These are phyloP conservation scores for Microthlaspi erraticum DNA, from an alignment of 345 rosid species.

Conservation along the genomic window DNA sequence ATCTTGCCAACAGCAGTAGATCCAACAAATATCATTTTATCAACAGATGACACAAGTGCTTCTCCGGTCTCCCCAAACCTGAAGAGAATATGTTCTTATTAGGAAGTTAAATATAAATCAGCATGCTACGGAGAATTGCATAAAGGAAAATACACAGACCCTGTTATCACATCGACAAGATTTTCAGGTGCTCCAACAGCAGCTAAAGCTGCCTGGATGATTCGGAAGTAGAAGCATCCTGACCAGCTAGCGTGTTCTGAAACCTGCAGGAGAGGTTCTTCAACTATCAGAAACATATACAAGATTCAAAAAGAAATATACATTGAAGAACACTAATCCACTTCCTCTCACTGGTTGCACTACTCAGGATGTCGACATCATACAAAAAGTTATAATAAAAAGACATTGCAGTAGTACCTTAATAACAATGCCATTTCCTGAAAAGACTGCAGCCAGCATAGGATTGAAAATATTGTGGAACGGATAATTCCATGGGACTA, in stretches of 20 bases:
- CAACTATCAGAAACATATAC: slow-evolving; percentile 33
- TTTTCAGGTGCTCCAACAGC: slow-evolving; percentile 98
- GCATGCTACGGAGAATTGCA: slow-evolving; percentile 11
- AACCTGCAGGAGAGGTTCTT: slow-evolving; percentile 53
- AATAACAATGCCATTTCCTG: slow-evolving; percentile 92
- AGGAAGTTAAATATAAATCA: slow-evolving; percentile 20
- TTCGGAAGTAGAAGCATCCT: slow-evolving; percentile 88
- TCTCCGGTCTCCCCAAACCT: slow-evolving; percentile 98
- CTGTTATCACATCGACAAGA: slow-evolving; percentile 91
- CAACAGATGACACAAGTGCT: slow-evolving; percentile 89
- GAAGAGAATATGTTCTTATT: slow-evolving; percentile 25
- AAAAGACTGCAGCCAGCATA: slow-evolving; percentile 95
- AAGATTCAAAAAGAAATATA: slow-evolving; percentile 12
- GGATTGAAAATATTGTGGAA: slow-evolving; percentile 98
- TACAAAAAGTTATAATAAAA: slow-evolving; percentile 14
- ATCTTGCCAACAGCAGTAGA: slow-evolving; percentile 93
- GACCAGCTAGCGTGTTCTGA: slow-evolving; percentile 98
- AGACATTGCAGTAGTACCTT: slow-evolving; percentile 55
- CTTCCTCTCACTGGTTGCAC: slow-evolving; percentile 7
- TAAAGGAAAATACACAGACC: slow-evolving; percentile 53
- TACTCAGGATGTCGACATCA: slow-evolving; percentile 15
- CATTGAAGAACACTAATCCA: slow-evolving; percentile 14
- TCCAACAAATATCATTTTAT: slow-evolving; percentile 95
- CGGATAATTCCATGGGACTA: slow-evolving; percentile 99
- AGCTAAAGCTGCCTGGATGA: slow-evolving; percentile 96